These are phyloP conservation scores for Tolypocladium ophioglossoides DNA, from an alignment of 2,329 filamentous ascomycete genomes.

Conservation along the genomic window DNA sequence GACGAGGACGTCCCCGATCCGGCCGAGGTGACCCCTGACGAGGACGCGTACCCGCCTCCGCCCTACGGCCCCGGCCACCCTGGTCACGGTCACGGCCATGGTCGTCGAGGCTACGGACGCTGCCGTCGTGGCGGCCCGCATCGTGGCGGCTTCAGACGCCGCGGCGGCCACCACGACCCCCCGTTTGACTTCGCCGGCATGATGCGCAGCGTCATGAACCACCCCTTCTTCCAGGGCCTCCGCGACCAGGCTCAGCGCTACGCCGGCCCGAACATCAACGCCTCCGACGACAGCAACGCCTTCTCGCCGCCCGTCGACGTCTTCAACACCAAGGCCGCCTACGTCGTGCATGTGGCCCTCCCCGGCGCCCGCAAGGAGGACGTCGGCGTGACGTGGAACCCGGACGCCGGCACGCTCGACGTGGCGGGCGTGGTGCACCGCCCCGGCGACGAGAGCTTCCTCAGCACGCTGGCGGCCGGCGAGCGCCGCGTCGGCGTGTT, in stretches of 20 bases:
- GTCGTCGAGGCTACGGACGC: conserved; percentile 9
- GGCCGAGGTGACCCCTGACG: conserved; percentile 20
- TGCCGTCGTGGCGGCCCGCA: conserved; percentile 10
- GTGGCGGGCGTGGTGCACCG: conserved; percentile 65
- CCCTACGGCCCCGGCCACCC: conserved; percentile 8
- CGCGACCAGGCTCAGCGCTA: conserved; percentile 25
- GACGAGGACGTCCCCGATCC: conserved; percentile 18
- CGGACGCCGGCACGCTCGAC: conserved; percentile 52
- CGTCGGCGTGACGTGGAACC: conserved; percentile 65
- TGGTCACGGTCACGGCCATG: conserved; percentile 9
- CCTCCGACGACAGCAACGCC: conserved; percentile 17
- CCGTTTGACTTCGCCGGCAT: conserved; percentile 28
- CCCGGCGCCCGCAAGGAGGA: conserved; percentile 74
- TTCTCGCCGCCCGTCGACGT: conserved; percentile 63
- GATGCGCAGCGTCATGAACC: conserved; percentile 27
- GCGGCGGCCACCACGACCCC: conserved; percentile 13
- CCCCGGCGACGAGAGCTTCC: conserved; percentile 58
- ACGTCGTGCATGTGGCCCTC: conserved; percentile 63
- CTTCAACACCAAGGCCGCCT: conserved; percentile 57
- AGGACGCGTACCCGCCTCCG: conserved; percentile 12
- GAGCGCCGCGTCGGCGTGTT: conserved; percentile 68
- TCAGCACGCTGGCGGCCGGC: conserved; percentile 50
- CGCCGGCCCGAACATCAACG: conserved; percentile 4
- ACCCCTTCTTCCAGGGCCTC: conserved; percentile 32
- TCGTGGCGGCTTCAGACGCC: conserved; percentile 12